phyloP scores from a whole-genome alignment of 306 rosid genomes.

The Prinsepia uniflora region DNA sequence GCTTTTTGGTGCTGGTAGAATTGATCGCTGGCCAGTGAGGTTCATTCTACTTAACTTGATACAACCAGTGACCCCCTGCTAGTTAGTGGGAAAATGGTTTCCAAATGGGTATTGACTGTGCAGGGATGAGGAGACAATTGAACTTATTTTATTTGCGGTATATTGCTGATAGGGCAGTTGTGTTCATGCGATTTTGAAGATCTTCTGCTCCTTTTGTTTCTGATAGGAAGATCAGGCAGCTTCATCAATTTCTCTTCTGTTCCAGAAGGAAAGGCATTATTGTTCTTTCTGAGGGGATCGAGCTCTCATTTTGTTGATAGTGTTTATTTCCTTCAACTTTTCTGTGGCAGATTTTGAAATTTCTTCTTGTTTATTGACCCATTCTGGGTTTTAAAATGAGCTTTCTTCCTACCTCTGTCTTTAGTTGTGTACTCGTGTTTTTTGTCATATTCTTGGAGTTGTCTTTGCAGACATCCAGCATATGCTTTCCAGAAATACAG shows the following conservation, averaged over 20 bases:
- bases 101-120: neutral
- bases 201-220: conserved; percentile 2
- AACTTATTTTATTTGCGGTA: neutral
- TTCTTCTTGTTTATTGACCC: conserved; percentile 2
- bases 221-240: neutral
- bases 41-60: neutral
- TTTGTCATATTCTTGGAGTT: neutral
- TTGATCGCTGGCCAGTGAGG: neutral
- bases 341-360: neutral
- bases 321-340: neutral
- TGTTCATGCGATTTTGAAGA: neutral
- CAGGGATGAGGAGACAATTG: neutral
- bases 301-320: conserved; percentile 5
- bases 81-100: neutral
- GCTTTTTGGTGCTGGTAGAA: conserved; percentile 10
- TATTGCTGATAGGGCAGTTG: neutral
- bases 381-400: neutral
- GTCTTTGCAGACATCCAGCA: neutral
- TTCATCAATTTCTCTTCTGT: neutral
- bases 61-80: neutral
- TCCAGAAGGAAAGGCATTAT: neutral
- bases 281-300: neutral
- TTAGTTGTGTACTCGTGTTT: neutral
- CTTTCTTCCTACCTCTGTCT: neutral
- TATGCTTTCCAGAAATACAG: neutral